Evolutionary conservation across 2,329 filamentous ascomycete species (phyloP).

Genomic region (Epichloe gansuensis): DNA sequence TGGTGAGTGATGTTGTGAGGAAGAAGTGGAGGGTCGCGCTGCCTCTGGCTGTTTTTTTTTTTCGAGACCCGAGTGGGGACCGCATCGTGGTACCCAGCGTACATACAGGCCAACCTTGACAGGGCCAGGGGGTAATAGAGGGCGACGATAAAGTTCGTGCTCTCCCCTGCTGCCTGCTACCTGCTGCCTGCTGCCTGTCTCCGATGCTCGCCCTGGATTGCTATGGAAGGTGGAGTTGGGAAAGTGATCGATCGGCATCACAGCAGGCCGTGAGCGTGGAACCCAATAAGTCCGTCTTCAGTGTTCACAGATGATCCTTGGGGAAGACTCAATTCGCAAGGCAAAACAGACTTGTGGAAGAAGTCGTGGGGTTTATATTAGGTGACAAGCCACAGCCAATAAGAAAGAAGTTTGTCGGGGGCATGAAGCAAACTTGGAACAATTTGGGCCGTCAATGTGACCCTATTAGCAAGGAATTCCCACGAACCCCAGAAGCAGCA

Average conservation of each 20-base stretch:
- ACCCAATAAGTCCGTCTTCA: background rate
- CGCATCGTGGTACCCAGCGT: slow-evolving; percentile 14
- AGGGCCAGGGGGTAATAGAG: slow-evolving; percentile 5
- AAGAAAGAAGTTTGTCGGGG: background rate
- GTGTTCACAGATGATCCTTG: background rate
- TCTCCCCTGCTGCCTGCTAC: slow-evolving; percentile 3
- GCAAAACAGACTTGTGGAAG: background rate
- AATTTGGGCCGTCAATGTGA: slow-evolving; percentile 6
- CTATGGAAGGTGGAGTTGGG: background rate
- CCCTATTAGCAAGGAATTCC: background rate
- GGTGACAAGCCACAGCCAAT: slow-evolving; percentile 5
- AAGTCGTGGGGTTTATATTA: slow-evolving; percentile 2
- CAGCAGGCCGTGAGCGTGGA: background rate
- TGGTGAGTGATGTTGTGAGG: slow-evolving; percentile 5
- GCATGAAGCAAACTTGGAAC: slow-evolving; percentile 1
- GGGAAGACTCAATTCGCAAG: background rate
- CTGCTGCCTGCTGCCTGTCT: no score
- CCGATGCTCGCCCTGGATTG: background rate
- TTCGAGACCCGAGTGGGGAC: slow-evolving; percentile 6
- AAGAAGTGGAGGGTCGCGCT: slow-evolving; percentile 5
- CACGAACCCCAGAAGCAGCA: background rate
- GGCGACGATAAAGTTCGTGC: slow-evolving; percentile 7
- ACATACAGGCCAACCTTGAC: slow-evolving; percentile 12
- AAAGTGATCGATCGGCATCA: slow-evolving; percentile 4
- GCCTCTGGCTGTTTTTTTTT: slow-evolving; percentile 3